Base-by-base conservation (phyloP, 2,329 filamentous ascomycete species). In the Cephalotrichum gorgonifer region DNA sequence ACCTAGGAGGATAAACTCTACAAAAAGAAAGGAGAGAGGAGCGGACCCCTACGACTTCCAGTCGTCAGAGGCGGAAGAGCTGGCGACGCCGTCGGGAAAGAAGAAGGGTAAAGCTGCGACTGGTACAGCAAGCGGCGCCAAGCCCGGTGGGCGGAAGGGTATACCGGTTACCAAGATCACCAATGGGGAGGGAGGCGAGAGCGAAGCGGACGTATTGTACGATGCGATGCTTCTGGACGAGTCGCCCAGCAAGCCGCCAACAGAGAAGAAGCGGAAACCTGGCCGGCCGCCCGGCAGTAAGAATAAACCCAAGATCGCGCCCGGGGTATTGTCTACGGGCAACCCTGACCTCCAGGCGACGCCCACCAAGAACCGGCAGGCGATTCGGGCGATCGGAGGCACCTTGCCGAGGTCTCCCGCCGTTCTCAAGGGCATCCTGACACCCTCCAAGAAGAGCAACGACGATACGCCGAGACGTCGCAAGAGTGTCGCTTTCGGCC, bases 401-500 rank as follows among this genome's bases (percentile, higher is more conserved):
- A 25, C 8, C 22, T 14, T 39, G 15, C 17, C 26, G 35, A 30
- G 6, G 3, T 50, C 48, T 30, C 39, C 52, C 33, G 53, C 60
- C n/a, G 23, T 43, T 43, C 67, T 74, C 9, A 80, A 75, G 57
- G 69, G 78, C 7, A 83, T 82, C 49, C 58, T 81, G 39, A 74
- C 75, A 3, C 78, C 79, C 3, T 67, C 66, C 17, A 77, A 73
- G 59, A 71, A 68, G 51, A 63, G 57, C 41, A 53, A 51, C 8
- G 61, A 59, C 35, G 44, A 52, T 20, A 47, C 51, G 20, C 41
- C 33, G 57, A 62, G 68, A 56, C 54, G 64, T 17, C 68, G 62
- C 14, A 83, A 82, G 60, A 81, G 63, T 53, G 79, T 82, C 14
- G 73, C 69, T 0, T 83, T 82, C 55, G 66, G 72, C 15, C 54